A percentile compares a stretch with the other conserved stretches of the same genome.
Evolutionary conservation across 1,139 yeast species (phyloP).

Genomic region (Suhomyces wounanorum): DNA sequence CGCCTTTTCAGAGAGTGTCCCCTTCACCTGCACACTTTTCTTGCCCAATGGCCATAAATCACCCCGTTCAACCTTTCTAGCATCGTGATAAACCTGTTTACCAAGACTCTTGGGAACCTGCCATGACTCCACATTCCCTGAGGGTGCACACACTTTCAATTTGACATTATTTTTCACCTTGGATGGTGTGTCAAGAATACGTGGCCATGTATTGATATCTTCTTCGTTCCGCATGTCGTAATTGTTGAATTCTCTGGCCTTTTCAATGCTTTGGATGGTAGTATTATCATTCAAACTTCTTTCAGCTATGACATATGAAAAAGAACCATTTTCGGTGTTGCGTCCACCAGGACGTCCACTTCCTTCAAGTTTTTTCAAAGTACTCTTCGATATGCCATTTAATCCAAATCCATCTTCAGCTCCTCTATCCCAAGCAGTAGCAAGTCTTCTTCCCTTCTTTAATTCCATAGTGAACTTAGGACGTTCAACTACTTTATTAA

Average conservation of each 20-base stretch:
- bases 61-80: constrained; percentile 80
- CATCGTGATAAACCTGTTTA: constrained; percentile 81
- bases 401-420: constrained; percentile 56
- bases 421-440: constrained; percentile 68
- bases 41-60: constrained; percentile 87
- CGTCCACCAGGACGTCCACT: constrained; percentile 74
- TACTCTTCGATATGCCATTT: constrained; percentile 29
- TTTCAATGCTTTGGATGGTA: constrained; percentile 38
- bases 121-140: constrained; percentile 85
- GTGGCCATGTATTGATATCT: constrained; percentile 59
- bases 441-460: constrained; percentile 75
- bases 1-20: constrained; percentile 31
- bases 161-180: constrained; percentile 84
- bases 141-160: constrained; percentile 76
- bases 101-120: constrained; percentile 79
- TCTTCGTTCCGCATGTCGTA: constrained; percentile 26
- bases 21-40: constrained; percentile 55
- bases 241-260: constrained; percentile 30
- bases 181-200: constrained; percentile 71
- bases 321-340: constrained; percentile 73
- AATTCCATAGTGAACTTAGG: constrained; percentile 79
- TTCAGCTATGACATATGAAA: constrained; percentile 73
- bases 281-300: constrained; percentile 47
- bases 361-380: constrained; percentile 41
- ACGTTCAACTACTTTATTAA: constrained; percentile 69